phyloP scores from a whole-genome alignment of 495 filamentous ascomycete species.

The Penicillium canescens region DNA sequence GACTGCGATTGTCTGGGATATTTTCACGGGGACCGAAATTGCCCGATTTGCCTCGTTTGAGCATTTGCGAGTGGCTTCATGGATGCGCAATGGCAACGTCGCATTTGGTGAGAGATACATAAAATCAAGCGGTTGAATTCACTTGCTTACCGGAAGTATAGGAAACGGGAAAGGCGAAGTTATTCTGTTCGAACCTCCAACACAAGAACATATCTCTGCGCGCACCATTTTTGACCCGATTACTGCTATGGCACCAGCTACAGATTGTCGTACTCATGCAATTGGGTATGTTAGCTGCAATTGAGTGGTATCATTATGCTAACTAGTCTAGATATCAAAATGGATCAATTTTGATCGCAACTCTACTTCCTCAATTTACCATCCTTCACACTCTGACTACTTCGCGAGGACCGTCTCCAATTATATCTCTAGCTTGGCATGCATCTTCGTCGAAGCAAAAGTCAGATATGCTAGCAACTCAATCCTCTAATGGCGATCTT shows the following conservation, averaged over 20 bases:
- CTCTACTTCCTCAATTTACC: conserved; percentile 87
- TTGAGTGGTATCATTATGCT: background rate
- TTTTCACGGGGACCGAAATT: conserved; percentile 87
- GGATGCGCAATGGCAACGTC: conserved; percentile 98
- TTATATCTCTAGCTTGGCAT: conserved; percentile 93
- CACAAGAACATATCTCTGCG: conserved; percentile 89
- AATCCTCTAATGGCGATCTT: conserved; percentile 88
- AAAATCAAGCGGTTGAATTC: background rate
- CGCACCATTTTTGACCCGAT: conserved; percentile 93
- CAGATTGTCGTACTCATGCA: conserved; percentile 95
- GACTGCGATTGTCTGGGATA: conserved; percentile 95
- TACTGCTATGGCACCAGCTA: conserved; percentile 82
- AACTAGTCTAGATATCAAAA: conserved; percentile 74
- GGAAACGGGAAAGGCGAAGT: conserved; percentile 90
- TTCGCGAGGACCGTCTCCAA: conserved; percentile 77
- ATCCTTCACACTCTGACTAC: conserved; percentile 92
- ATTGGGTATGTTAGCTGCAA: conserved; percentile 67
- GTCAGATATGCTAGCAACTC: conserved; percentile 95
- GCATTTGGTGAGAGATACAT: conserved; percentile 72
- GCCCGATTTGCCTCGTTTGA: conserved; percentile 90
- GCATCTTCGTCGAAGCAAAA: conserved; percentile 95
- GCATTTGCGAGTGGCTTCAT: conserved; percentile 77
- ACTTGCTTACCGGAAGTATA: conserved; percentile 31
- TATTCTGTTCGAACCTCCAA: conserved; percentile 90
- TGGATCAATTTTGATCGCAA: conserved; percentile 88